Base-by-base conservation (phyloP, 345 rosid species). In the Syzygium grande region DNA sequence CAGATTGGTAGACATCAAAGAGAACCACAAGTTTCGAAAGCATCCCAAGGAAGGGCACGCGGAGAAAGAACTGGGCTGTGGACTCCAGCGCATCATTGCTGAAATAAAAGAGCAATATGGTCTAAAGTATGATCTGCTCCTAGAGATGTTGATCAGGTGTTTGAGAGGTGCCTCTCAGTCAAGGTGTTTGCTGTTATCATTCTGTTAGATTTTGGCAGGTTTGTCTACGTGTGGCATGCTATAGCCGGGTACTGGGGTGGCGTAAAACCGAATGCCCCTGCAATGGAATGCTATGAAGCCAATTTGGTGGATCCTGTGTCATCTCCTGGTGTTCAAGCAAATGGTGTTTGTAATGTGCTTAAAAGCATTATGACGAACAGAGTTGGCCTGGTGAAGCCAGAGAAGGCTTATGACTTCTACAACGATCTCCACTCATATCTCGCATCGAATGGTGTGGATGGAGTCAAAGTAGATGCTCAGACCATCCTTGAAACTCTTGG, bases 221-320 rank as follows among this genome's bases (percentile, higher is more conserved):
- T 86, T 27, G 88, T 91, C 46, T 88, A 90, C 34, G 90, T 79
- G 87, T 91, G 90, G 91, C 91, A 91, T 43, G 89, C 92, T 41
- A 10, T 89, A 29, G 52, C 86, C 11, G 90, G 93, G 14, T 87
- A 89, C 55, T 91, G 93, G 91, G 91, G 91, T 16, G 91, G 90
- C 7, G 83, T 90, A 38, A 86, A 86, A 83, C 91, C 90, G 13
- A 87, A 84, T 13, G 65, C 88, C 11, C 52, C 63, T 51, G 63
- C 58, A n/a, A 84, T 90, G 85, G 88, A 89, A 9, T 34, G 55
- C 4, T 89, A 87, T 25, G 87, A 53, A 22, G 29, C 88, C 41
- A 49, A 25, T 13, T 53, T 88, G 52, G 84, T 77, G 43, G n/a
- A 89, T 77, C 86, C 89, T 21, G 14, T 65, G 11, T 85, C 88